Base-by-base conservation (phyloP, 768 basidiomycete species). In the Calocera viscosa region DNA sequence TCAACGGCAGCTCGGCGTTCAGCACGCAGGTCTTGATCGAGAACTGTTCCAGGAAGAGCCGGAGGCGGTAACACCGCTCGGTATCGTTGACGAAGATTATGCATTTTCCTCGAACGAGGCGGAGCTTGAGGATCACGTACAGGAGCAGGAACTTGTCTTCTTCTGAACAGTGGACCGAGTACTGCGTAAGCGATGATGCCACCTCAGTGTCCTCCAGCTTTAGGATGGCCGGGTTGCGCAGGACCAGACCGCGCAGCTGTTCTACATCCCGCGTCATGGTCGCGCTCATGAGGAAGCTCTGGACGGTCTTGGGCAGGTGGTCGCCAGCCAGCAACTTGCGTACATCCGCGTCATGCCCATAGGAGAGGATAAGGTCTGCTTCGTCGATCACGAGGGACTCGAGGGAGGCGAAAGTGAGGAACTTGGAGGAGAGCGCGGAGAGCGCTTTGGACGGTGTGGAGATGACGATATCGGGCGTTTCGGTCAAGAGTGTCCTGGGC, bases 31-130 rank as follows among this genome's bases (percentile, higher is more conserved):
- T 88, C 76, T 93, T 93, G 75, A 98, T 90, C 0, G 91, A 94
- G 72, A 97, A 98, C 76, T 97, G 94, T 72, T 98, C 96, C 43
- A 99, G 80, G 78, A 98, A 99, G n/a, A 99, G 84, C 75, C 97
- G 96, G 68, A 99, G 81, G 65, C 94, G 88, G 75, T 98, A 99
- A 65, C 88, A 88, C 26, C 95, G 86, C 71, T 96, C 94, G 53
- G 96, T 89, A 73, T 92, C 88, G 77, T 97, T 97, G 65, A 98
- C 95, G 72, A 99, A 99, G 40, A 99, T 77, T 69, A 99, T 89
- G 72, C 89, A 91, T 85, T 98, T 97, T 47, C 96, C 96, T 74
- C 89, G 87, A 76, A 98, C 87, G 67, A 99, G 88, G 75, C 87
- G 91, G 71, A 99, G 86, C 76, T 97, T 98, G 74, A 98, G 86